Base-by-base conservation (phyloP, 805 yeast genomes). In the Lachancea mirantina region DNA sequence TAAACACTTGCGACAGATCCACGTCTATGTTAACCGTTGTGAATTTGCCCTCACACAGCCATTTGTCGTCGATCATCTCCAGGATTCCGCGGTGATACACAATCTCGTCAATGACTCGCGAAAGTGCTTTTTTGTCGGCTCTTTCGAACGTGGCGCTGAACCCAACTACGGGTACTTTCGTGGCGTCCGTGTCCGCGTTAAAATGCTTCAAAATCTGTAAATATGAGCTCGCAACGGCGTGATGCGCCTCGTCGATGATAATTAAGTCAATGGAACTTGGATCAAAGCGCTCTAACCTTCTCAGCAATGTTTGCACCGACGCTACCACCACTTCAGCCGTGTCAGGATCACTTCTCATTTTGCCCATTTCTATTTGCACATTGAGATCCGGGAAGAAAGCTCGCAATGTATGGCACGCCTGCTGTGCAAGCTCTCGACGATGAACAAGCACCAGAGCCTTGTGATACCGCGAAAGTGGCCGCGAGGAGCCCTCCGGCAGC, bases 211-310 rank as follows among this genome's bases (percentile, higher is more conserved):
- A 52, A 1, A 87, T 65, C 19, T 67, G 64, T 11, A 58, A 27
- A 62, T 88, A 89, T 1, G 87, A 67, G 10, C 55, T 50, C 1
- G 95, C 85, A 1, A 83, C 81, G 0, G 94, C 78, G 56, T 88
- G 96, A 50, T 88, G 97, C 24, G 95, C 94, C 53, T 88, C 97
- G 57, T 88, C 97, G 2, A 88, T 65, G 14, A 88, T 75, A 11
- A 89, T 71, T 19, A 87, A 65, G 49, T 84, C 80, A 8, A 57
- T 41, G n/a, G 72, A 71, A 2, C 34, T 30, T 0, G 88, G 79
- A 34, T 72, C 55, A 46, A 78, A 81, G 28, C 62, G 56, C 1
- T 58, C 56, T 13, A 84, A 57, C 10, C 65, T 52, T 13, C 76
- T 57, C 5, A 59, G 50, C 30, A 87, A 50, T 0, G 92, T 71